Conservation (phyloP, 2,329 filamentous ascomycete species). For the Alternaria brassicae region DNA sequence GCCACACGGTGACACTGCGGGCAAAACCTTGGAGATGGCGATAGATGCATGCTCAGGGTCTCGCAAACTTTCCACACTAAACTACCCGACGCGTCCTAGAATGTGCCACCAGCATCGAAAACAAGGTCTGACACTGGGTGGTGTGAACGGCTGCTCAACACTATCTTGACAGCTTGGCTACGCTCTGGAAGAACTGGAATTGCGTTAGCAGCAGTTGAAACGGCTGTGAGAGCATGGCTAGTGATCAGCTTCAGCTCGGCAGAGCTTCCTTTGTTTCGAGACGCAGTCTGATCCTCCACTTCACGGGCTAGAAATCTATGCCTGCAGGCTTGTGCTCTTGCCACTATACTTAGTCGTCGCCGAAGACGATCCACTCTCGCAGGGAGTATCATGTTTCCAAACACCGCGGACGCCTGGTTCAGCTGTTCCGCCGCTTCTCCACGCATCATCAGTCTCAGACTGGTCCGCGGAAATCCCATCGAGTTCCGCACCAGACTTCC, state of each 20-base stretch:
- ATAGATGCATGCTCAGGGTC: slow-evolving; percentile 2
- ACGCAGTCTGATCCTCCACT: not conserved
- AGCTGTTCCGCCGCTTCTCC: slow-evolving; percentile 4
- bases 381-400: slow-evolving; percentile 1
- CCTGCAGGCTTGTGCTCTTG: slow-evolving; percentile 5
- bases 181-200: slow-evolving; percentile 2
- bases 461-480: slow-evolving; percentile 1
- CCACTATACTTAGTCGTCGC: slow-evolving; percentile 1
- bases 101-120: not conserved
- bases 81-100: not conserved
- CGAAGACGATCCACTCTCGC: not conserved
- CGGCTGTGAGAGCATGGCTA: not conserved
- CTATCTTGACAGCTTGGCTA: not conserved
- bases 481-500: slow-evolving; percentile 1
- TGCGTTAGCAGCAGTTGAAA: slow-evolving; percentile 2
- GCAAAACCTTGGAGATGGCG: not conserved
- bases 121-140: not conserved
- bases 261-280: slow-evolving; percentile 1
- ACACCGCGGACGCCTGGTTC: not conserved
- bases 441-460: slow-evolving; percentile 1
- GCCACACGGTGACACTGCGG: slow-evolving; percentile 5
- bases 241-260: not conserved
- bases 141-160: not conserved
- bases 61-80: slow-evolving; percentile 3
- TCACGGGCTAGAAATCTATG: not conserved